Conservation (phyloP, 352 stramenopile genomes). For the Saprolegnia diclina region DNA sequence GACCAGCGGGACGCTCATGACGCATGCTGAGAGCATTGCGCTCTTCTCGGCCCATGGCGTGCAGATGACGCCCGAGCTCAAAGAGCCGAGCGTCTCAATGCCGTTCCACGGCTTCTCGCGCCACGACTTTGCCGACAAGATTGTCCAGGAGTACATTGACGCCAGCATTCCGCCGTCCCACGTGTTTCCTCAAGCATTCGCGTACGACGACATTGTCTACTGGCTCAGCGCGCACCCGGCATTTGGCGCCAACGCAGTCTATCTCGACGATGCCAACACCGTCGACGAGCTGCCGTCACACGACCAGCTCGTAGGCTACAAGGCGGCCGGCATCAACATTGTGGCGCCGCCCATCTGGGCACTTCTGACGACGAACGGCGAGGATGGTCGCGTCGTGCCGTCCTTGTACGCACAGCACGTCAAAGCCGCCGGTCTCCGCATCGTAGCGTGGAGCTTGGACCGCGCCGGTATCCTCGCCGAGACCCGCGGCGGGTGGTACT, state of each 20-base stretch:
- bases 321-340: slow-evolving; percentile 34
- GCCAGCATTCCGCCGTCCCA: slow-evolving; percentile 32
- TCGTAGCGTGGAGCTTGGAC: slow-evolving; percentile 59
- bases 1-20: slow-evolving; percentile 34
- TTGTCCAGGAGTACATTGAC: slow-evolving; percentile 57
- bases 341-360: slow-evolving; percentile 43
- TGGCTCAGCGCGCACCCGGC: slow-evolving; percentile 39
- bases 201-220: slow-evolving; percentile 40
- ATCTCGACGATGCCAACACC: slow-evolving; percentile 30
- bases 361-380: slow-evolving; percentile 29
- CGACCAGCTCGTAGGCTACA: slow-evolving; percentile 12
- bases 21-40: slow-evolving; percentile 47
- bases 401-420: slow-evolving; percentile 35
- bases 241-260: slow-evolving; percentile 36
- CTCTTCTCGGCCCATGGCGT: slow-evolving; percentile 34
- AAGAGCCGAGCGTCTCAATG: slow-evolving; percentile 43
- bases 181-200: slow-evolving; percentile 50
- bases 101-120: slow-evolving; percentile 48
- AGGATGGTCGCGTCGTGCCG: slow-evolving; percentile 29
- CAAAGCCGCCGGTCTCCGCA: slow-evolving; percentile 36
- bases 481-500: slow-evolving; percentile 32
- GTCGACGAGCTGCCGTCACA: slow-evolving; percentile 3
- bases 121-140: slow-evolving; percentile 45
- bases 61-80: slow-evolving; percentile 55
- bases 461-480: slow-evolving; percentile 26